These are phyloP conservation scores for Takakia lepidozioides DNA, from an alignment of 225 moss, liverwort and hornwort species.

Conservation along the genomic window DNA sequence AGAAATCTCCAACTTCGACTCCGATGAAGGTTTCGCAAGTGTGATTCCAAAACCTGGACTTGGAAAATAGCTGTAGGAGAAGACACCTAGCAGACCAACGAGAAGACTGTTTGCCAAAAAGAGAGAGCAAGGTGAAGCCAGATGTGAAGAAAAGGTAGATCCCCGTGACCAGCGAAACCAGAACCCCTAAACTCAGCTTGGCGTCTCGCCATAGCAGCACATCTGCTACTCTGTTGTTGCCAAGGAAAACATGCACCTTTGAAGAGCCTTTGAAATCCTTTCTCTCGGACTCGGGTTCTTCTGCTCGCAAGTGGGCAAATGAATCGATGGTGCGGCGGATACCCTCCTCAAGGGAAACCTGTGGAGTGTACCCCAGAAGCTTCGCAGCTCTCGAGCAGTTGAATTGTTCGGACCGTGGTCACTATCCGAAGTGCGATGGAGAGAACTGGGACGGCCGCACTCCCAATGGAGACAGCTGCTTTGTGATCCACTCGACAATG, in stretches of 20 bases:
- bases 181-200: constrained; percentile 28
- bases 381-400: constrained; percentile 56
- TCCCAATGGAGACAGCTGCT: constrained; percentile 53
- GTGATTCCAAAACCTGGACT: constrained; percentile 57
- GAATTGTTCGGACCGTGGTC: constrained; percentile 67
- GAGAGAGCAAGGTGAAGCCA: constrained; percentile 44
- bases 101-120: constrained; percentile 44
- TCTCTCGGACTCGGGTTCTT: constrained; percentile 16
- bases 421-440: constrained; percentile 72
- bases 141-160: constrained; percentile 50
- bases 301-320: constrained; percentile 55
- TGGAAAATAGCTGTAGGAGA: constrained; percentile 57
- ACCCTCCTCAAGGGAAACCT: constrained; percentile 64
- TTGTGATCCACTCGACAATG: constrained; percentile 47
- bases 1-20: constrained; percentile 41
- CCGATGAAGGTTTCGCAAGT: constrained; percentile 54
- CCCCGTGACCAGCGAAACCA: constrained; percentile 38
- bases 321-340: constrained; percentile 71
- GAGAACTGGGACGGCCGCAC: constrained; percentile 63
- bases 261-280: constrained; percentile 28
- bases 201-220: constrained; percentile 62
- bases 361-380: constrained; percentile 68
- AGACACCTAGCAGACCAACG: constrained; percentile 35
- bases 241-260: constrained; percentile 39
- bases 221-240: constrained; percentile 58